These are phyloP conservation scores for Phaeotremella skinneri DNA, from an alignment of 768 basidiomycete genomes.

Conservation along the genomic window DNA sequence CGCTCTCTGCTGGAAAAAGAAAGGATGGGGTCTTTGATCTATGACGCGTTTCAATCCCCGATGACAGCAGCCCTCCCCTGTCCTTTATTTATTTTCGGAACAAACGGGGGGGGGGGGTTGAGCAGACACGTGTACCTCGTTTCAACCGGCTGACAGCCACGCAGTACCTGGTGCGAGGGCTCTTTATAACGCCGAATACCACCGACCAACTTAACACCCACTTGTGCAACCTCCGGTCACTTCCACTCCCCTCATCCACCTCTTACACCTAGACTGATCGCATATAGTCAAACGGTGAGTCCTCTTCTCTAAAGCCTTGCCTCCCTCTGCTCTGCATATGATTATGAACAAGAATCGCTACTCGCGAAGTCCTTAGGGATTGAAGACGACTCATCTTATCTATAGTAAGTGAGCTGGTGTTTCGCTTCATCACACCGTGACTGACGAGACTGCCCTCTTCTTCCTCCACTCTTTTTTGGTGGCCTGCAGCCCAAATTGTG, in stretches of 20 bases:
- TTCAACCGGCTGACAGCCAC: too few species aligned
- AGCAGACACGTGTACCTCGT: too few species aligned
- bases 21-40: too few species aligned
- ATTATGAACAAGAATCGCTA: constrained; percentile 50
- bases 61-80: too few species aligned
- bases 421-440: not conserved
- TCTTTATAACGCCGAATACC: not conserved
- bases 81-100: too few species aligned
- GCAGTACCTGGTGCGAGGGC: not conserved
- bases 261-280: not conserved
- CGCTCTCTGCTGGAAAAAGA: too few species aligned
- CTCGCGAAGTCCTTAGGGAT: constrained; percentile 40
- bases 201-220: too few species aligned
- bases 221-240: not conserved
- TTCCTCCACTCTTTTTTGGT: not conserved
- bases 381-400: constrained; percentile 46
- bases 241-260: not conserved
- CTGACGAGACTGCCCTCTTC: constrained; percentile 14
- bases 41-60: too few species aligned
- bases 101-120: too few species aligned
- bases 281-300: not conserved
- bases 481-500: constrained; percentile 39
- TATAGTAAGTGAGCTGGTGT: constrained; percentile 40
- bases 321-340: constrained; percentile 25
- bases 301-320: constrained; percentile 1